Evolutionary conservation across 2,329 filamentous ascomycete genomes (phyloP), one percentile per base, ranked within the genome.

Genomic region (Elsinoe arachidis): DNA sequence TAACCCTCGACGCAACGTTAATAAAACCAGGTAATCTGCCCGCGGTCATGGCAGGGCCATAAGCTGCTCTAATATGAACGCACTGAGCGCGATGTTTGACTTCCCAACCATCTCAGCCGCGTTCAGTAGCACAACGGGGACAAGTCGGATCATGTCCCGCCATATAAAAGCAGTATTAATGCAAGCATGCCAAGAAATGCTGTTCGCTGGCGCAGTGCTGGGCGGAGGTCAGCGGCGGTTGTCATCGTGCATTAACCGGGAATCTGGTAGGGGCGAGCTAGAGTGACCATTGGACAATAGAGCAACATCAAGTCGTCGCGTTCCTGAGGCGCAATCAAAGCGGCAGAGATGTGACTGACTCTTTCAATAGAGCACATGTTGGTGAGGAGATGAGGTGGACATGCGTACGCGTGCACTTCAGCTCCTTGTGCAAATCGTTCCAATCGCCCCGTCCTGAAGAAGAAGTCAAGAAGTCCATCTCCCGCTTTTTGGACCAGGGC

Each of bases 381-480:
- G 14, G 17, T 44, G 23, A 26, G 3, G 23, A 5, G 41, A 44
- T 44, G 41, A 34, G 34, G 17, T 30, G 30, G 49, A 53, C 30
- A 38, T 12, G 49, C 30, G 49, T 53, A 53, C 49, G 49, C 38
- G 49, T 53, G 34, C 49, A 17, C n/a, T 35, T 49, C 46, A 51
- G 33, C 26, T 14, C 12, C 15, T 9, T 14, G 26, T 15, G 49
- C 33, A 37, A 30, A 30, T 30, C 26, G 26, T 30, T 30, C 26
- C 9, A 30, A 38, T 37, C 49, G 12, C 2, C 15, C 19, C 15
- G 17, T 21, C 10, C 19, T 7, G 11, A 38, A 35, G 33, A 12
- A 34, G 49, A 53, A 53, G 49, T 53, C 34, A 53, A 53, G 49
- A 53, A 34, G 49, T 53, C 21, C 33, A 37, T 53, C 49, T 53